Conservation (phyloP, 2,329 filamentous ascomycete species). For the Neonectria sp. region DNA sequence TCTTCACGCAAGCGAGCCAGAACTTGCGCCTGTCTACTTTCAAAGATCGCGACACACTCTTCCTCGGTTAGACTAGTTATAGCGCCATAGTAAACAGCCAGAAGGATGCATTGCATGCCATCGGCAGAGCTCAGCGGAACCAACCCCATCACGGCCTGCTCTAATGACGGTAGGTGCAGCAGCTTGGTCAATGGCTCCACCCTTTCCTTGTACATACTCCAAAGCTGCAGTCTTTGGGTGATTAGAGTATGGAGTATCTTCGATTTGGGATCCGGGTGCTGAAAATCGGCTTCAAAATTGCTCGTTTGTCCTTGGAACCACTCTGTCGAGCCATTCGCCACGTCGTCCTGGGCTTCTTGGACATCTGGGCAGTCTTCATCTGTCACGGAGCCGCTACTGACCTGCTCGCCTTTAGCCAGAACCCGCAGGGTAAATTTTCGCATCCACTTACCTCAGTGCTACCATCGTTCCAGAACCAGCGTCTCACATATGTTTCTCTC, state of each 20-base stretch:
- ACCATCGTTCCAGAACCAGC: conserved; percentile 23
- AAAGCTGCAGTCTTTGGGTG: conserved; percentile 16
- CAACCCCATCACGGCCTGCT: conserved; percentile 12
- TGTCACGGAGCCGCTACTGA: conserved; percentile 12
- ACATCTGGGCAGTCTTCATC: conserved; percentile 7
- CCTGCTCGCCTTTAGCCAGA: background rate
- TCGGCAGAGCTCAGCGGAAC: background rate
- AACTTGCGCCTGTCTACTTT: conserved; percentile 10
- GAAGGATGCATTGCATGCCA: conserved; percentile 19
- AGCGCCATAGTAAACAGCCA: conserved; percentile 19
- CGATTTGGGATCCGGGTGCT: background rate
- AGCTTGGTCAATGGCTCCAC: conserved; percentile 22
- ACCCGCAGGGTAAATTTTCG: background rate
- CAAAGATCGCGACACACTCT: conserved; percentile 16
- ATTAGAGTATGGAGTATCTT: background rate
- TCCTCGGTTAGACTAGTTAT: conserved; percentile 19
- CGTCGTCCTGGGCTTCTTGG: background rate
- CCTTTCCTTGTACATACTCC: conserved; percentile 22
- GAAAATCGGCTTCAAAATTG: background rate
- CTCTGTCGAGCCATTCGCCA: background rate
- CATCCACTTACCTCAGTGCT: conserved; percentile 8
- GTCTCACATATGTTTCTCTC: conserved; percentile 24
- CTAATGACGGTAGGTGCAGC: conserved; percentile 17
- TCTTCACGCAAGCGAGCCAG: conserved; percentile 9
- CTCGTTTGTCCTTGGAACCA: background rate